phyloP scores from a whole-genome alignment of 495 filamentous ascomycete genomes.

The Clohesyomyces aquaticus region DNA sequence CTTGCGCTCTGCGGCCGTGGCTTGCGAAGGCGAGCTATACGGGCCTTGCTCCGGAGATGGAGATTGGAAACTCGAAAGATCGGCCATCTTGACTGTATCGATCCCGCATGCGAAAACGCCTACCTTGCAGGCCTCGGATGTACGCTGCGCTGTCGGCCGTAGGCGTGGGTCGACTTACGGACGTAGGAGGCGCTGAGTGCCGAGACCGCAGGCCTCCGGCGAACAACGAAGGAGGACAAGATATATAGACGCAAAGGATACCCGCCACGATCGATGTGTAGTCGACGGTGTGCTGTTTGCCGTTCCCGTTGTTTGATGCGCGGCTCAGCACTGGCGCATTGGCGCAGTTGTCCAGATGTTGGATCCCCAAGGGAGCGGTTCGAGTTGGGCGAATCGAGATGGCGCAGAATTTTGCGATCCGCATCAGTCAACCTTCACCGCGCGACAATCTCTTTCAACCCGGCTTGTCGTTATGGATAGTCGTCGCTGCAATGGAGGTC shows the following conservation, averaged over 20 bases:
- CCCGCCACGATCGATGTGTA: background rate
- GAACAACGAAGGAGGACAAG: background rate
- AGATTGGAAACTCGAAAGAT: background rate
- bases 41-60: background rate
- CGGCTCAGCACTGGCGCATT: constrained; percentile 2
- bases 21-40: background rate
- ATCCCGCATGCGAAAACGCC: background rate
- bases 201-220: background rate
- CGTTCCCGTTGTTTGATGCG: background rate
- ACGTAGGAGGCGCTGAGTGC: constrained; percentile 6
- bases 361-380: too few relatives aligned
- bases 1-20: constrained; percentile 13
- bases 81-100: constrained; percentile 14
- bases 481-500: background rate
- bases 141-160: background rate
- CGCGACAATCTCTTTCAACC: too few relatives aligned
- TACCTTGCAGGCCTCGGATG: background rate
- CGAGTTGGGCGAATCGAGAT: too few relatives aligned
- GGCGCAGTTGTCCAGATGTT: too few relatives aligned
- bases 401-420: too few relatives aligned
- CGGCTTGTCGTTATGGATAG: background rate
- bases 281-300: background rate
- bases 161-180: background rate
- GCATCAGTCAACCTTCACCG: too few relatives aligned
- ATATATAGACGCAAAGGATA: background rate